phyloP scores from a whole-genome alignment of 129 eudicot species.

The Rutidosis leptorrhynchoides region DNA sequence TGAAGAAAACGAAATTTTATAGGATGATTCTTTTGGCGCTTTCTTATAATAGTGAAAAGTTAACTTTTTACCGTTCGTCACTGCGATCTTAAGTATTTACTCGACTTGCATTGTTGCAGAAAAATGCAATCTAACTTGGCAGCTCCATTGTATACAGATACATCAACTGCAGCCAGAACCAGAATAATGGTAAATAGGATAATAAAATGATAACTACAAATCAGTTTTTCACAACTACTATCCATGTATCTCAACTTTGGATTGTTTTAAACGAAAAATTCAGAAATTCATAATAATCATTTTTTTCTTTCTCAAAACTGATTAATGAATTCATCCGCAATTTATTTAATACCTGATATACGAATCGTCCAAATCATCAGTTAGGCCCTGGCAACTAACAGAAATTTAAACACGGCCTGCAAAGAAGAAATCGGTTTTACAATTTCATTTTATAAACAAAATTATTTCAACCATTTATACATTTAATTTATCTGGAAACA shows the following conservation, averaged over 20 bases:
- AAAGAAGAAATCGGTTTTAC: constrained; percentile 16
- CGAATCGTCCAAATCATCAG: neutral
- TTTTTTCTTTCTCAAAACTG: no score
- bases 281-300: neutral
- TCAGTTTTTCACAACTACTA: neutral
- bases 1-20: no score
- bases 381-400: constrained; percentile 13
- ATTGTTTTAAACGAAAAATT: neutral
- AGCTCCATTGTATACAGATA: constrained; percentile 12
- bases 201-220: no score
- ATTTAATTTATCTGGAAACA: neutral
- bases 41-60: constrained; percentile 4
- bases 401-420: constrained; percentile 18
- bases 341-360: neutral
- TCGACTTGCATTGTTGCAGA: constrained; percentile 4
- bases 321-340: no score
- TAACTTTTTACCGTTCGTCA: constrained; percentile 25
- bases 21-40: neutral
- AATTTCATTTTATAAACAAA: neutral
- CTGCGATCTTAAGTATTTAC: neutral
- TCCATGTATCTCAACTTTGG: neutral
- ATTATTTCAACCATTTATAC: neutral
- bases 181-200: neutral
- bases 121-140: constrained; percentile 12
- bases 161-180: constrained; percentile 29